A percentile compares a stretch with the other conserved stretches of the same genome.
Evolutionary conservation across 2,329 filamentous ascomycete genomes (phyloP).

Genomic region (Alternaria ventricosa): DNA sequence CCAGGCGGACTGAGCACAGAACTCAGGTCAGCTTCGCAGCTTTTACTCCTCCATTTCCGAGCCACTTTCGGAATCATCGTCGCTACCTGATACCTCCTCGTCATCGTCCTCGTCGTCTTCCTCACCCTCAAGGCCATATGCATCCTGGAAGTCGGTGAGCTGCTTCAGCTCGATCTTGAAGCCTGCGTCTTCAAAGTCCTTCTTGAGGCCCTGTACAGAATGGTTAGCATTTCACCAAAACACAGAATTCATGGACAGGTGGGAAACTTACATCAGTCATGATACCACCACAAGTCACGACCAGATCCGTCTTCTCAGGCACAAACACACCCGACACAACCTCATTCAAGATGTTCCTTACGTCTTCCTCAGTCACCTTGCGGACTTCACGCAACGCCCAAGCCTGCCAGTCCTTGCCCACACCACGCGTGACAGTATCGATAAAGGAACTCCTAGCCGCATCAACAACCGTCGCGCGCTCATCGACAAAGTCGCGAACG

Average conservation of each 20-base stretch:
- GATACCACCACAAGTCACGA: constrained; percentile 85
- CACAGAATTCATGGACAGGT: not conserved
- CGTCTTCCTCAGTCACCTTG: constrained; percentile 75
- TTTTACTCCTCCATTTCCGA: constrained; percentile 35
- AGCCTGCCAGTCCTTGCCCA: constrained; percentile 79
- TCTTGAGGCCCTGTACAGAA: constrained; percentile 69
- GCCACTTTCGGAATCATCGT: constrained; percentile 28
- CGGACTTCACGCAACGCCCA: constrained; percentile 79
- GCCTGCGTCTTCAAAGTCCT: constrained; percentile 74
- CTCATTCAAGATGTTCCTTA: constrained; percentile 74
- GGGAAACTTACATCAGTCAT: constrained; percentile 76
- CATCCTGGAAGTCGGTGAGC: constrained; percentile 83
- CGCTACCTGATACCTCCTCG: constrained; percentile 63
- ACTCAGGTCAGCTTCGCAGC: not conserved
- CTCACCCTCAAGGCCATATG: constrained; percentile 77
- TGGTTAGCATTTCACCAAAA: not conserved
- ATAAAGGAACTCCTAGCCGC: constrained; percentile 87
- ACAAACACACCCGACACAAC: constrained; percentile 82
- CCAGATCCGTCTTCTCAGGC: constrained; percentile 79
- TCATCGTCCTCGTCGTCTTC: constrained; percentile 66
- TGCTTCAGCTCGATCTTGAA: constrained; percentile 79
- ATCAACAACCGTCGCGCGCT: constrained; percentile 82
- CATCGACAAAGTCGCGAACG: constrained; percentile 84
- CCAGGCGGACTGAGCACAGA: not conserved
- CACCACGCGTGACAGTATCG: constrained; percentile 76